Evolutionary conservation across 2,329 filamentous ascomycete species (phyloP).

Genomic region (Xylariaceae sp.): DNA sequence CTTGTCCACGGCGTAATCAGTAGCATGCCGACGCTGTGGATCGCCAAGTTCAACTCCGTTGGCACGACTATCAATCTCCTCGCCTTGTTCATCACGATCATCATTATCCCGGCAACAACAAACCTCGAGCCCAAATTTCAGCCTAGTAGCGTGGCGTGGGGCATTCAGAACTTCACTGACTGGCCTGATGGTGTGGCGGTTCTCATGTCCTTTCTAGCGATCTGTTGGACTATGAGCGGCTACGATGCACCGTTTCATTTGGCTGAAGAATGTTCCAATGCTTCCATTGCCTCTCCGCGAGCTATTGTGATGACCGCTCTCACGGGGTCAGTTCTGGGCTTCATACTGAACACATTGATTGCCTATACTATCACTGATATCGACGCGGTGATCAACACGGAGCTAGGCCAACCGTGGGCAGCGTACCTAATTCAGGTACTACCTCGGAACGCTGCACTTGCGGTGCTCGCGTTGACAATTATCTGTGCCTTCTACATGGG

Average conservation of each 20-base stretch:
- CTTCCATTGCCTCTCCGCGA: slow-evolving; percentile 65
- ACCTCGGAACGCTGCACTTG: slow-evolving; percentile 57
- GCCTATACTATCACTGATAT: slow-evolving; percentile 71
- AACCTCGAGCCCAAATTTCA: slow-evolving; percentile 50
- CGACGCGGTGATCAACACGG: slow-evolving; percentile 53
- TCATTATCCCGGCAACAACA: slow-evolving; percentile 61
- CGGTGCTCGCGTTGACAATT: slow-evolving; percentile 64
- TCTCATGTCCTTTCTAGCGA: slow-evolving; percentile 61
- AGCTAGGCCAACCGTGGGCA: slow-evolving; percentile 66
- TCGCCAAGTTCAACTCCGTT: slow-evolving; percentile 67
- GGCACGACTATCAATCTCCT: slow-evolving; percentile 71
- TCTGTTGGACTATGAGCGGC: slow-evolving; percentile 35
- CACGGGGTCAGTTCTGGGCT: slow-evolving; percentile 65
- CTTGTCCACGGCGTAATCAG: slow-evolving; percentile 65
- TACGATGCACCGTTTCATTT: slow-evolving; percentile 56
- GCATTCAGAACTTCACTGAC: slow-evolving; percentile 63
- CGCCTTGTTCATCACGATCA: slow-evolving; percentile 62
- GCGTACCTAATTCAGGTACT: slow-evolving; percentile 67
- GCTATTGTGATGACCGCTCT: slow-evolving; percentile 69
- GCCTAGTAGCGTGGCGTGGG: slow-evolving; percentile 55
- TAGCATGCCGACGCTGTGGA: slow-evolving; percentile 68
- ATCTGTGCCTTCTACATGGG: slow-evolving; percentile 70
- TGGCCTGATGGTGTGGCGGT: slow-evolving; percentile 66
- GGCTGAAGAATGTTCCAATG: slow-evolving; percentile 74
- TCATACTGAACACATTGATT: slow-evolving; percentile 71